These are phyloP conservation scores for Aspergillus unguis DNA, from an alignment of 2,329 filamentous ascomycete genomes.

Conservation along the genomic window DNA sequence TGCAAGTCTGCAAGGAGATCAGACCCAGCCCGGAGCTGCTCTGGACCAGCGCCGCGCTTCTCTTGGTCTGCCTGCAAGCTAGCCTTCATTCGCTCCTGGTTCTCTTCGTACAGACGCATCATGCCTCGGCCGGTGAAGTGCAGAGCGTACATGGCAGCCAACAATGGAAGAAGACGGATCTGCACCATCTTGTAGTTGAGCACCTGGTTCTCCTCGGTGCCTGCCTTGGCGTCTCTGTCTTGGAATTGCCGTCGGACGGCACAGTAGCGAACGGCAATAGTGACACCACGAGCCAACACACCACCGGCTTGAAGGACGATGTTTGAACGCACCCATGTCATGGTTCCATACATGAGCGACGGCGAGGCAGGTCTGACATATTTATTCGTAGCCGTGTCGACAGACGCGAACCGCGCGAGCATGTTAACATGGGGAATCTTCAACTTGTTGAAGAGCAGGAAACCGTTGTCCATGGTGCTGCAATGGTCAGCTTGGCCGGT, in stretches of 20 bases:
- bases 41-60: conserved; percentile 61
- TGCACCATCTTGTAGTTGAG: conserved; percentile 81
- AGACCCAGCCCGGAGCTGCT: conserved; percentile 63
- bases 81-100: conserved; percentile 63
- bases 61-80: conserved; percentile 43
- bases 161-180: conserved; percentile 66
- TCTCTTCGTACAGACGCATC: conserved; percentile 70
- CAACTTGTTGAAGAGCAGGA: conserved; percentile 71
- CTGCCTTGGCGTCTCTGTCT: conserved; percentile 63
- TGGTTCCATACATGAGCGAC: conserved; percentile 68
- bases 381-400: conserved; percentile 65
- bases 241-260: conserved; percentile 75
- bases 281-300: conserved; percentile 70
- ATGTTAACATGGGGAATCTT: conserved; percentile 73
- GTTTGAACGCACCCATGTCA: conserved; percentile 70
- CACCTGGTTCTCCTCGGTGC: conserved; percentile 66
- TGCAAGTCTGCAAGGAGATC: conserved; percentile 71
- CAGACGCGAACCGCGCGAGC: conserved; percentile 66
- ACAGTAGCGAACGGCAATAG: conserved; percentile 72
- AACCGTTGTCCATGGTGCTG: conserved; percentile 76
- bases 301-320: conserved; percentile 72
- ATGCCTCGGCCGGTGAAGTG: conserved; percentile 75
- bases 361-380: conserved; percentile 66
- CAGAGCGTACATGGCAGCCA: conserved; percentile 72
- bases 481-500: conserved; percentile 4